Conservation (phyloP, 805 yeast species). For the Hermanozyma aechmeae region DNA sequence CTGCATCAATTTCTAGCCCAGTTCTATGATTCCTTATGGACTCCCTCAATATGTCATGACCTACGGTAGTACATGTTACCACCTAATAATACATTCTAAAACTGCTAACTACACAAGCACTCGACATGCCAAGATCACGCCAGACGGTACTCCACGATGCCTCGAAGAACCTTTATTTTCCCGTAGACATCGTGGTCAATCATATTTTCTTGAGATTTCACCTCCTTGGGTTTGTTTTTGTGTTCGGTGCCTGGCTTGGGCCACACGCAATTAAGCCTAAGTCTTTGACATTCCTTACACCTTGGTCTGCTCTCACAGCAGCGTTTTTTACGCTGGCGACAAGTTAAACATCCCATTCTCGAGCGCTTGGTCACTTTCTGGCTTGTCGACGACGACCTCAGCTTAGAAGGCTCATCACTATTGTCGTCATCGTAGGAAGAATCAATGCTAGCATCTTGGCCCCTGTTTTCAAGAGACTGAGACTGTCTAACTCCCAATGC, state of each 20-base stretch:
- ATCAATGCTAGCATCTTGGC: too few relatives aligned
- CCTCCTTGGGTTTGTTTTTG: conserved; percentile 45
- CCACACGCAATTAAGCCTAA: conserved; percentile 61
- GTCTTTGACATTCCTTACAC: conserved; percentile 60
- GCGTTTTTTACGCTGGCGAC: conserved; percentile 68
- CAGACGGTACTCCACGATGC: conserved; percentile 42
- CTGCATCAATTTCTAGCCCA: not conserved
- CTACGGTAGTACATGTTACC: not conserved
- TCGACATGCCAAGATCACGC: not conserved
- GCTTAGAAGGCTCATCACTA: not conserved
- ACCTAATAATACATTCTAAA: not conserved
- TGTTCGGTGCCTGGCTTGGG: conserved; percentile 65
- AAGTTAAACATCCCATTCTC: conserved; percentile 69
- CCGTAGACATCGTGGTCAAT: conserved; percentile 49
- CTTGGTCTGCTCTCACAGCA: conserved; percentile 65
- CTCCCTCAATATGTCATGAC: not conserved
- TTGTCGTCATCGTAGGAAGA: conserved; percentile 2
- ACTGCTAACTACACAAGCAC: not conserved
- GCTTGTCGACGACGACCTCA: not conserved
- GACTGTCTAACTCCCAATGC: conserved; percentile 5
- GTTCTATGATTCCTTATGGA: not conserved
- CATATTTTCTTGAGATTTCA: conserved; percentile 39
- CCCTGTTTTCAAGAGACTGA: too few relatives aligned
- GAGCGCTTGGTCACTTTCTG: conserved; percentile 36
- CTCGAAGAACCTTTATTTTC: conserved; percentile 51